These are phyloP conservation scores for Neonectria hederae DNA, from an alignment of 2,329 filamentous ascomycete genomes.

Conservation along the genomic window DNA sequence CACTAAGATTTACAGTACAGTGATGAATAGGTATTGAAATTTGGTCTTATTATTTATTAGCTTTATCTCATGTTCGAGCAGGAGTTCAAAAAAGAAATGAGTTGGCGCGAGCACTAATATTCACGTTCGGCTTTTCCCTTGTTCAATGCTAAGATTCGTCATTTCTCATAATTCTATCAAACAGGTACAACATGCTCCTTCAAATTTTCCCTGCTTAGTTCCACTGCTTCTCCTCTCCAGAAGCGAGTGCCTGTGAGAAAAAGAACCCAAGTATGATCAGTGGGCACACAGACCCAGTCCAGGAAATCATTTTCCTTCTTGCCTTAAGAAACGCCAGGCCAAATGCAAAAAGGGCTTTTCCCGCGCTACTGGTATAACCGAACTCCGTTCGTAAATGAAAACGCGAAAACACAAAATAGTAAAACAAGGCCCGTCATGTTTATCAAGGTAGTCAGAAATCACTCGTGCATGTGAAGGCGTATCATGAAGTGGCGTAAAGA, in stretches of 20 bases:
- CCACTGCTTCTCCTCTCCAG: background rate
- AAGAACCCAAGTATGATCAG: background rate
- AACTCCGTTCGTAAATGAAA: slow-evolving; percentile 2
- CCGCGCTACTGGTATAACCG: slow-evolving; percentile 16
- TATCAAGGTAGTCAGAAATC: background rate
- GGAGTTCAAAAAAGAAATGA: background rate
- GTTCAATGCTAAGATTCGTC: background rate
- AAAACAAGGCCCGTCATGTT: background rate
- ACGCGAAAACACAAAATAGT: slow-evolving; percentile 4
- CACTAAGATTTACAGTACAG: no score
- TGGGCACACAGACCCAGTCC: slow-evolving; percentile 11
- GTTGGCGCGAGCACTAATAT: background rate
- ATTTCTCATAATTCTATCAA: background rate
- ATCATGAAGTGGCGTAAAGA: background rate
- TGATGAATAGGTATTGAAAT: no score
- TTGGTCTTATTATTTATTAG: no score
- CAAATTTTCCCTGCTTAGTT: background rate
- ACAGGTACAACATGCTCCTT: background rate
- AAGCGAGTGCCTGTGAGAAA: background rate
- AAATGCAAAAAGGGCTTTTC: slow-evolving; percentile 30
- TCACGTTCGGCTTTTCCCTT: background rate
- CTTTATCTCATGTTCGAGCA: no score
- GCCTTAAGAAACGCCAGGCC: slow-evolving; percentile 36
- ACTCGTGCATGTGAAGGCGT: no score
- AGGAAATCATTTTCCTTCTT: slow-evolving; percentile 29